phyloP scores from a whole-genome alignment of 192 early-diverging fungal species.

The Tieghemiomyces parasiticus region DNA sequence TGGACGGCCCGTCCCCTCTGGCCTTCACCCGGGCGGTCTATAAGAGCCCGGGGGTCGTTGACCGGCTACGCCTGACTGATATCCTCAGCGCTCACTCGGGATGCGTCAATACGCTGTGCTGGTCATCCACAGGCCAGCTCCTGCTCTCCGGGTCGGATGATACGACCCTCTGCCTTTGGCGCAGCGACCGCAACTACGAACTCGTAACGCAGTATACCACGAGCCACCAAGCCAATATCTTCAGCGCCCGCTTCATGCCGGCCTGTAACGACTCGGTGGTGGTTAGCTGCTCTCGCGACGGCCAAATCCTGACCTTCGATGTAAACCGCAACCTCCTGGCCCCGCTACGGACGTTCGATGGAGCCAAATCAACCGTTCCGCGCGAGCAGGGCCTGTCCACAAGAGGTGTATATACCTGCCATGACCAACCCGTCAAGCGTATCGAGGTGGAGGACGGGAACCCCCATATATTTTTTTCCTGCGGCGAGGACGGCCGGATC shows the following conservation, averaged over 20 bases:
- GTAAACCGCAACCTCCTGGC: slow-evolving; percentile 3
- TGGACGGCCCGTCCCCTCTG: slow-evolving; percentile 6
- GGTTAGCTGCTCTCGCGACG: slow-evolving; percentile 46
- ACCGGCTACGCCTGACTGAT: slow-evolving; percentile 17
- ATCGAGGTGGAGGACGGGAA: slow-evolving; percentile 24
- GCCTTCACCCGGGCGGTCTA: not conserved
- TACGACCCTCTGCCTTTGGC: slow-evolving; percentile 35
- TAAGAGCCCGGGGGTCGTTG: slow-evolving; percentile 11
- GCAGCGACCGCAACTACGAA: slow-evolving; percentile 24
- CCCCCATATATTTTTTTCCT: slow-evolving; percentile 36
- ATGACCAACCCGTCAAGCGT: slow-evolving; percentile 32
- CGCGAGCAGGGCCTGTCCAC: no score
- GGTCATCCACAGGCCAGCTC: slow-evolving; percentile 35
- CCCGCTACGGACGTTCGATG: slow-evolving; percentile 1
- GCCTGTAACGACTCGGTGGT: slow-evolving; percentile 36
- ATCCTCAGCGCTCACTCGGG: slow-evolving; percentile 23
- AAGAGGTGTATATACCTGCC: slow-evolving; percentile 30
- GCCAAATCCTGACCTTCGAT: slow-evolving; percentile 39
- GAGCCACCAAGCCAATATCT: slow-evolving; percentile 65
- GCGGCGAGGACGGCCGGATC: slow-evolving; percentile 40
- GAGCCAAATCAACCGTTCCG: no score
- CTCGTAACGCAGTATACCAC: slow-evolving; percentile 23
- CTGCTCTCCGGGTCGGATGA: slow-evolving; percentile 48
- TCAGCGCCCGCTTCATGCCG: slow-evolving; percentile 55
- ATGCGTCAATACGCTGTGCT: slow-evolving; percentile 29